A percentile compares a stretch with the other conserved stretches of the same genome.
Conservation (phyloP, 2,329 filamentous ascomycete species). For the Aureobasidium sp. region DNA sequence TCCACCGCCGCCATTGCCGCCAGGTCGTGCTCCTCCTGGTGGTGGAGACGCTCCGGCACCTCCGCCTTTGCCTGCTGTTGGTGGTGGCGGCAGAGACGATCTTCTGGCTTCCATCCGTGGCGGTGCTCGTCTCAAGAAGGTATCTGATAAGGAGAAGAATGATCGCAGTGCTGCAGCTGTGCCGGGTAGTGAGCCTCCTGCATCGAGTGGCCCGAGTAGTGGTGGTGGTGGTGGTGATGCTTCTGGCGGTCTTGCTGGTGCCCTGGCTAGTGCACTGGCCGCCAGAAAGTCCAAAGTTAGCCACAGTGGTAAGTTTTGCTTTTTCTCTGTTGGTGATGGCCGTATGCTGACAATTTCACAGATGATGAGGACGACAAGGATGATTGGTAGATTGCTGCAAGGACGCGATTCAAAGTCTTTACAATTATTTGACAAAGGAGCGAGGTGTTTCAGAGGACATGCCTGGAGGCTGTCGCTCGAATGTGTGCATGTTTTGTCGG, state of each 20-base stretch:
- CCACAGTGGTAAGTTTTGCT: slow-evolving; percentile 71
- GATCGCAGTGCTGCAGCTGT: slow-evolving; percentile 63
- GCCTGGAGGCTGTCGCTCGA: neutral
- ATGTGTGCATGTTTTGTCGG: neutral
- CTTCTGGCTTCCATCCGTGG: slow-evolving; percentile 67
- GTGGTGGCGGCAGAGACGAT: slow-evolving; percentile 49
- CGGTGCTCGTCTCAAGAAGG: slow-evolving; percentile 62
- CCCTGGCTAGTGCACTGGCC: slow-evolving; percentile 73
- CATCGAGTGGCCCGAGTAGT: slow-evolving; percentile 48
- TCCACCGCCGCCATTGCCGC: slow-evolving; percentile 36
- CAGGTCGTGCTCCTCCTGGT: slow-evolving; percentile 42
- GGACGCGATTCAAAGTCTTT: neutral
- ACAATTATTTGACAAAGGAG: neutral
- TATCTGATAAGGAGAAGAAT: slow-evolving; percentile 61
- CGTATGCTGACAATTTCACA: slow-evolving; percentile 34
- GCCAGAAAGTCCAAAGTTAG: slow-evolving; percentile 89
- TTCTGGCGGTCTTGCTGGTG: slow-evolving; percentile 37
- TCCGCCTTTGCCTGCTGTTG: slow-evolving; percentile 39
- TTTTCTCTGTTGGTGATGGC: neutral
- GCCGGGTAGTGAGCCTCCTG: slow-evolving; percentile 47
- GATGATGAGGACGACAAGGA: slow-evolving; percentile 73
- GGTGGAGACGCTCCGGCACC: slow-evolving; percentile 48
- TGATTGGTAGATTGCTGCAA: slow-evolving; percentile 50
- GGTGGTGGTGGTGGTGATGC: slow-evolving; percentile 40
- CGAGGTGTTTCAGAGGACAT: neutral